Base-by-base conservation (phyloP, 192 early-diverging fungal genomes). In the Coemansia sp. region DNA sequence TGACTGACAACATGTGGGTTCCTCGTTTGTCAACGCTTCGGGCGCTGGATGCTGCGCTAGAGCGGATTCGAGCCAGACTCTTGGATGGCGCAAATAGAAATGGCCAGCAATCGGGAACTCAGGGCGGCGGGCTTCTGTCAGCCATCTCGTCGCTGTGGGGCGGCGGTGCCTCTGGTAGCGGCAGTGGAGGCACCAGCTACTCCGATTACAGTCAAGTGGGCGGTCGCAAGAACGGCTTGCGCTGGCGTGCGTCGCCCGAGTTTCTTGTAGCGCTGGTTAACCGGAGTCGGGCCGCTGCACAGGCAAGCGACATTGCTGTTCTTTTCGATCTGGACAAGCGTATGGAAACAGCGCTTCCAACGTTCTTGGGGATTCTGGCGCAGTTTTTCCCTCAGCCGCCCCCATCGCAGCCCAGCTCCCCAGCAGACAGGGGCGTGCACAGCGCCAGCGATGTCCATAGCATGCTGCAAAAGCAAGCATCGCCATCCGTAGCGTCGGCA, bases 111-210 rank as follows among this genome's bases (percentile, higher is more conserved):
- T 23, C 41, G 20, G 69, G 44, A 11, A 49, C 8, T 26, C 75
- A 73, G 53, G 63, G 62, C 56, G 67, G 78, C 24, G 74, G 74
- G 11, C 68, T 83, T 26, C 45, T 83, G 11, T 77, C 75, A 15
- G 80, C 80, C 16, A 71, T 83, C 5, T 77, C 80, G 14, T 77
- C 75, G 62, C 67, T 83, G 24, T 83, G 75, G 80, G 72, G 80
- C 46, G 58, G 71, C 41, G 53, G 66, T 38, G 24, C 24, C 44
- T 57, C 26, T 21, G 49, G 46, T n/a, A 8, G 45, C 21, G 52
- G 53, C 20, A 26, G 39, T 55, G 39, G 39, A 41, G 39, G 9
- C 7, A 46, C 57, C 39, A 48, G 58, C 49, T 59, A 59, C 24
- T 8, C 73, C 8, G 64, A 62, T 16, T 26, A 35, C 45, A 41